Conservation (phyloP, 2,329 filamentous ascomycete species). For the Laburnicola sp. region DNA sequence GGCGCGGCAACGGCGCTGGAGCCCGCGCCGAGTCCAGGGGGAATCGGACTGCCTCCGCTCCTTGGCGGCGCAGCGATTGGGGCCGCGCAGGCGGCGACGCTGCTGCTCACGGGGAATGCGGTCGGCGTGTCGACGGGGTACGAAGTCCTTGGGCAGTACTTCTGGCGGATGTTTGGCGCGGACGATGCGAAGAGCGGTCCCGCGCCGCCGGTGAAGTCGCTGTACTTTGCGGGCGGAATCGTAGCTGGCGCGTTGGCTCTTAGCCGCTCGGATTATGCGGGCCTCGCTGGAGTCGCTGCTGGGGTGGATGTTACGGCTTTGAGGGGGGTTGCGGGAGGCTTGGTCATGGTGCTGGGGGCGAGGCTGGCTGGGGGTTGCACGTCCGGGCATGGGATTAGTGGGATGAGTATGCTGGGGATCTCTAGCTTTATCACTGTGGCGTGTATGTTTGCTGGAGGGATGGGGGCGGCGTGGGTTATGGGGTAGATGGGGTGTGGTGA, state of each 20-base stretch:
- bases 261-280: not conserved
- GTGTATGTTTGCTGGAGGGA: constrained; percentile 60
- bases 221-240: constrained; percentile 59
- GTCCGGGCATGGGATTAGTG: constrained; percentile 70
- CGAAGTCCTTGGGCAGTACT: constrained; percentile 66
- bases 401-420: constrained; percentile 63
- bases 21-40: constrained; percentile 4
- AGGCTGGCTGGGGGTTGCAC: constrained; percentile 68
- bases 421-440: constrained; percentile 66
- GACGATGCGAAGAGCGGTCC: constrained; percentile 12
- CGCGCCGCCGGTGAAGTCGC: constrained; percentile 47
- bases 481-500: no score
- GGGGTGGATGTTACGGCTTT: constrained; percentile 4
- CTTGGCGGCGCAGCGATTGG: constrained; percentile 64
- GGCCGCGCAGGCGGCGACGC: constrained; percentile 59
- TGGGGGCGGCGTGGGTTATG: no score
- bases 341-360: constrained; percentile 62
- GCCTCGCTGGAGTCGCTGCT: not conserved
- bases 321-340: constrained; percentile 58
- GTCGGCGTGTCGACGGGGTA: constrained; percentile 65
- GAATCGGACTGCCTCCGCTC: constrained; percentile 50
- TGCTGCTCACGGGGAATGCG: constrained; percentile 57
- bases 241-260: constrained; percentile 52
- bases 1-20: constrained; percentile 39
- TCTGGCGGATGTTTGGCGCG: constrained; percentile 50